Percentiles rank a stretch among this genome's conserved stretches.
Evolutionary conservation across 192 early-diverging fungal species (phyloP).

Genomic region (Backusella morwellensis): DNA sequence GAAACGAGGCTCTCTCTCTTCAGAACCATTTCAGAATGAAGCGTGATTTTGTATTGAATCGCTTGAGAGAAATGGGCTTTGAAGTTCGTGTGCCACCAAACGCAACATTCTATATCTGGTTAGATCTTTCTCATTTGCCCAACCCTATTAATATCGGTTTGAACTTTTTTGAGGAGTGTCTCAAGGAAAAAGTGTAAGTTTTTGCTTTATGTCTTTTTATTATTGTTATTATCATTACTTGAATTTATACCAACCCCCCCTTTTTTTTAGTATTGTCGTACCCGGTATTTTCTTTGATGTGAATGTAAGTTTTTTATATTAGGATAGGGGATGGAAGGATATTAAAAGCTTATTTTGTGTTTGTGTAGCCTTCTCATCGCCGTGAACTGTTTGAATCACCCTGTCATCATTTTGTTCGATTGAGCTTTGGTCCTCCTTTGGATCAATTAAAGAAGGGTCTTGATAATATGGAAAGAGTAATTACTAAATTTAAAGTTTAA

Average conservation of each 20-base stretch:
- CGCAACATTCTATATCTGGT: constrained; percentile 54
- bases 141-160: constrained; percentile 49
- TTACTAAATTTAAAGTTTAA: neutral
- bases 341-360: neutral
- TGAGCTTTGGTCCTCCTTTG: constrained; percentile 50
- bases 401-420: constrained; percentile 48
- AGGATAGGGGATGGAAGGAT: neutral
- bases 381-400: constrained; percentile 49
- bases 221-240: neutral
- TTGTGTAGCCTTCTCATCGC: constrained; percentile 40
- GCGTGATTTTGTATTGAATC: constrained; percentile 40
- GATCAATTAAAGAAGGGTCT: constrained; percentile 44
- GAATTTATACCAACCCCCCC: neutral
- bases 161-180: constrained; percentile 48
- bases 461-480: constrained; percentile 41
- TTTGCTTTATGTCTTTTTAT: neutral
- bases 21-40: constrained; percentile 46
- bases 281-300: constrained; percentile 58
- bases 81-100: constrained; percentile 35
- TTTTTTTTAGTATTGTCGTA: constrained; percentile 17
- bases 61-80: constrained; percentile 39
- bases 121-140: constrained; percentile 39
- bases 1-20: constrained; percentile 38
- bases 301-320: constrained; percentile 32
- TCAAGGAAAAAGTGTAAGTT: constrained; percentile 52